A percentile compares a stretch with the other conserved stretches of the same genome.
These are phyloP conservation scores for Picochlorum sp. DNA, from an alignment of 139 green algal species.

Conservation along the genomic window DNA sequence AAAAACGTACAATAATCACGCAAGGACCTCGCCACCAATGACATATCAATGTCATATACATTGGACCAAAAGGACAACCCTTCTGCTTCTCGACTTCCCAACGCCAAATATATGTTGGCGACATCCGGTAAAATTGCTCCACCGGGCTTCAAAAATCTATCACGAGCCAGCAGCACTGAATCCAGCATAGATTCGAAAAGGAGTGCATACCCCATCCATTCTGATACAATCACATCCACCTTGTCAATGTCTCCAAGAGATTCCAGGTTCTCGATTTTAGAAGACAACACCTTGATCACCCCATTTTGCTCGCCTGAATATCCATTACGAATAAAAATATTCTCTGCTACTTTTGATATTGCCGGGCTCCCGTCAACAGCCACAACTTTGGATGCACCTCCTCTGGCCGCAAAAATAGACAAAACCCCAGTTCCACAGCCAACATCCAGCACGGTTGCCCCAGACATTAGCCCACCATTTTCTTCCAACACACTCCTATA, in stretches of 20 bases:
- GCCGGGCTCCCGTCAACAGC: slow-evolving; percentile 35
- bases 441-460: slow-evolving; percentile 75
- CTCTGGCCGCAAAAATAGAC: slow-evolving; percentile 81
- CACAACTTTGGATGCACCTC: slow-evolving; percentile 60
- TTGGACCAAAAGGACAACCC: slow-evolving; percentile 71
- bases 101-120: slow-evolving; percentile 64
- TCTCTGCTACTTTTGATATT: slow-evolving; percentile 48
- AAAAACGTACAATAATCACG: no score
- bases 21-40: slow-evolving; percentile 40
- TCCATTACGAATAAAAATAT: slow-evolving; percentile 37
- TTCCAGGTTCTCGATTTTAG: slow-evolving; percentile 55
- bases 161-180: slow-evolving; percentile 58
- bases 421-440: slow-evolving; percentile 92
- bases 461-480: slow-evolving; percentile 63
- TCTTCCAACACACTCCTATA: slow-evolving; percentile 67
- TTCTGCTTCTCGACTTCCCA: slow-evolving; percentile 22
- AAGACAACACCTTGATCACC: slow-evolving; percentile 45
- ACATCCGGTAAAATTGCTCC: slow-evolving; percentile 84
- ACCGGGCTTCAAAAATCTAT: slow-evolving; percentile 66
- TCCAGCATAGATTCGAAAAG: slow-evolving; percentile 96
- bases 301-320: slow-evolving; percentile 21
- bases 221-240: slow-evolving; percentile 81
- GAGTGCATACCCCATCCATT: slow-evolving; percentile 97
- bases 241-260: slow-evolving; percentile 8
- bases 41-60: slow-evolving; percentile 90